Percentiles rank a stretch among this genome's conserved stretches.
Evolutionary conservation across 306 rosid genomes (phyloP).

Genomic region (Casuarina glauca): DNA sequence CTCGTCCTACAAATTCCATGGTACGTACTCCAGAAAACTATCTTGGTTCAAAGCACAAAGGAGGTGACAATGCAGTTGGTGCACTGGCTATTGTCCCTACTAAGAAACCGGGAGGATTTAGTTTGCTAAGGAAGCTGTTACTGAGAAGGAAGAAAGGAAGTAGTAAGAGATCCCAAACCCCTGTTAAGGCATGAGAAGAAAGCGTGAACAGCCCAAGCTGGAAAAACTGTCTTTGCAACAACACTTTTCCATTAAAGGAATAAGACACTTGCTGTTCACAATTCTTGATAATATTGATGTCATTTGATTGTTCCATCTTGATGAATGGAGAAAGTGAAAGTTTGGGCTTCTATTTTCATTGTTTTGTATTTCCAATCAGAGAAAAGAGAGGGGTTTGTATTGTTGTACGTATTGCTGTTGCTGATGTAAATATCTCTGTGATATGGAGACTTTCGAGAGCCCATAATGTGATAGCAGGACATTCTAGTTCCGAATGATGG

Average conservation of each 20-base stretch:
- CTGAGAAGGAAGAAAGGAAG: slow-evolving; percentile 52
- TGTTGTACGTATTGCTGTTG: slow-evolving; percentile 31
- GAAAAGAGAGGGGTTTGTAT: slow-evolving; percentile 21
- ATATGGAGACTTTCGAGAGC: slow-evolving; percentile 11
- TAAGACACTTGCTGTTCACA: neutral
- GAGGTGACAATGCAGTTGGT: slow-evolving; percentile 29
- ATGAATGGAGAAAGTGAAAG: slow-evolving; percentile 25
- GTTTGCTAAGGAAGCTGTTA: slow-evolving; percentile 61
- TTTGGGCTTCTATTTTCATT: slow-evolving; percentile 10
- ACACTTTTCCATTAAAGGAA: neutral
- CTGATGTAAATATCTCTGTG: slow-evolving; percentile 30
- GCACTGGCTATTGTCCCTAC: slow-evolving; percentile 44
- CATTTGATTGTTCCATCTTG: slow-evolving; percentile 12
- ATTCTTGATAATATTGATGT: slow-evolving; percentile 1
- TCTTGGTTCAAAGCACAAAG: slow-evolving; percentile 32
- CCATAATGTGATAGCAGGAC: neutral
- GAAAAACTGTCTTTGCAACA: neutral
- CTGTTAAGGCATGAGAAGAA: slow-evolving; percentile 33
- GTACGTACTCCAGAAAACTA: slow-evolving; percentile 25
- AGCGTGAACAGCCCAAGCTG: slow-evolving; percentile 10
- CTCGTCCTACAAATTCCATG: slow-evolving; percentile 22
- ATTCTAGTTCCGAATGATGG: slow-evolving; percentile 11
- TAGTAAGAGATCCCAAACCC: slow-evolving; percentile 35
- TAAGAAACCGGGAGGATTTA: slow-evolving; percentile 56
- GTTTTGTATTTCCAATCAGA: neutral